phyloP scores from a whole-genome alignment of 305 asterid species.

The Ilex paraguariensis region DNA sequence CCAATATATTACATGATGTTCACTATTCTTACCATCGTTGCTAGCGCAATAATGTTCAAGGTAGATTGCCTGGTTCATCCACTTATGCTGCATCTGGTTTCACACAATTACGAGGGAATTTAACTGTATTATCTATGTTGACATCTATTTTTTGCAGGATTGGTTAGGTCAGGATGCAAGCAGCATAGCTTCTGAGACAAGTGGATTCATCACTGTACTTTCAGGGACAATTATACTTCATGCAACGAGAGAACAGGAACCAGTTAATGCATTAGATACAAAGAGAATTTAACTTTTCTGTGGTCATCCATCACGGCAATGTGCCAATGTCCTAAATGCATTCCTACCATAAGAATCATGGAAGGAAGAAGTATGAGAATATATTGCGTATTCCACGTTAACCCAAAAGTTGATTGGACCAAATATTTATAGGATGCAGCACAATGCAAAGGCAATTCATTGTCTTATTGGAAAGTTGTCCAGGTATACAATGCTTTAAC shows the following conservation, averaged over 20 bases:
- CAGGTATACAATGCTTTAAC: too few species aligned
- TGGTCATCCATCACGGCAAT: background rate
- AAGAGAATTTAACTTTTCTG: background rate
- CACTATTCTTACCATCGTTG: conserved; percentile 71
- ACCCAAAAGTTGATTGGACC: too few species aligned
- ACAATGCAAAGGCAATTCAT: too few species aligned
- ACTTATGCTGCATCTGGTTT: background rate
- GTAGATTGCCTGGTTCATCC: conserved; percentile 21
- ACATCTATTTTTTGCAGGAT: conserved; percentile 51
- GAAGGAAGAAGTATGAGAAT: too few species aligned
- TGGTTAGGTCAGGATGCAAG: conserved; percentile 76
- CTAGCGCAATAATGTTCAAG: conserved; percentile 92
- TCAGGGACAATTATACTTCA: conserved; percentile 81
- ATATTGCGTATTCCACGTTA: too few species aligned
- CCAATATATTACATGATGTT: conserved; percentile 87
- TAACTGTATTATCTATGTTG: conserved; percentile 3
- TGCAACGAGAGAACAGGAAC: conserved; percentile 67
- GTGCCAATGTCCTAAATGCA: too few species aligned
- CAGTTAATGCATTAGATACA: conserved; percentile 42
- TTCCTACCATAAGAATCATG: too few species aligned
- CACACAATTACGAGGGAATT: background rate
- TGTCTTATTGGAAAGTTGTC: too few species aligned
- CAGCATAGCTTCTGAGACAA: conserved; percentile 73
- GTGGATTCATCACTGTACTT: conserved; percentile 80
- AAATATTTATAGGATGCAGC: too few species aligned